A percentile compares a stretch with the other conserved stretches of the same genome.
phyloP scores from a whole-genome alignment of 2,329 filamentous ascomycete species.

The Chalaropsis ovoidea region DNA sequence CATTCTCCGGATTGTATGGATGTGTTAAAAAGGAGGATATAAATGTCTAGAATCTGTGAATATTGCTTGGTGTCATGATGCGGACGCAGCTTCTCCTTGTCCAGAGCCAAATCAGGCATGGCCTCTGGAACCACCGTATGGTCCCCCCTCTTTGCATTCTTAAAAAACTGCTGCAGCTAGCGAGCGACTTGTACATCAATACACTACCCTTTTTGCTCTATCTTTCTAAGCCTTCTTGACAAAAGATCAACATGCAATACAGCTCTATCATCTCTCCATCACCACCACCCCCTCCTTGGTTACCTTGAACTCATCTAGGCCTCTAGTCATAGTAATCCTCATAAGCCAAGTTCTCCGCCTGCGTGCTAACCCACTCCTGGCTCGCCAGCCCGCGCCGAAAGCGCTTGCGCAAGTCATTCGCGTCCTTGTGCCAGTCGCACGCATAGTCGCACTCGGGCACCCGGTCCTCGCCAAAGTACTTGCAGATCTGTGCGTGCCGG shows the following conservation, averaged over 20 bases:
- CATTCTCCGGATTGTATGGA: background rate
- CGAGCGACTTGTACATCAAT: background rate
- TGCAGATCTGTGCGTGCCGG: conserved; percentile 62
- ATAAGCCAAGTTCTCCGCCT: conserved; percentile 49
- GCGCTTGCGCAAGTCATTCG: conserved; percentile 45
- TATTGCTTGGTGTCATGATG: background rate
- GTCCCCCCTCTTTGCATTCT: background rate
- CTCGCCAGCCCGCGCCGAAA: conserved; percentile 47
- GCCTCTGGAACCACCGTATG: background rate
- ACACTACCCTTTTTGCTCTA: background rate
- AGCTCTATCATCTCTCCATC: too few species aligned
- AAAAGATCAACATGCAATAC: too few species aligned
- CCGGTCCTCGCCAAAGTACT: conserved; percentile 62
- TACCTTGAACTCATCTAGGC: background rate
- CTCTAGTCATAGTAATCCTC: conserved; percentile 42
- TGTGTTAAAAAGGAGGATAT: background rate
- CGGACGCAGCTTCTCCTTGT: background rate
- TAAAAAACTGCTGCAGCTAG: background rate
- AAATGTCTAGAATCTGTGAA: background rate
- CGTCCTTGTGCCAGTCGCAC: conserved; percentile 69
- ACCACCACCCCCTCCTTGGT: background rate
- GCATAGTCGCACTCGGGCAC: conserved; percentile 58
- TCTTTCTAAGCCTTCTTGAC: background rate
- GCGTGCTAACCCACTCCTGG: conserved; percentile 55
- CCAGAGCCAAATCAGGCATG: background rate